Evolutionary conservation across 1,139 yeast genomes (phyloP).

Genomic region (Pichia sp.): DNA sequence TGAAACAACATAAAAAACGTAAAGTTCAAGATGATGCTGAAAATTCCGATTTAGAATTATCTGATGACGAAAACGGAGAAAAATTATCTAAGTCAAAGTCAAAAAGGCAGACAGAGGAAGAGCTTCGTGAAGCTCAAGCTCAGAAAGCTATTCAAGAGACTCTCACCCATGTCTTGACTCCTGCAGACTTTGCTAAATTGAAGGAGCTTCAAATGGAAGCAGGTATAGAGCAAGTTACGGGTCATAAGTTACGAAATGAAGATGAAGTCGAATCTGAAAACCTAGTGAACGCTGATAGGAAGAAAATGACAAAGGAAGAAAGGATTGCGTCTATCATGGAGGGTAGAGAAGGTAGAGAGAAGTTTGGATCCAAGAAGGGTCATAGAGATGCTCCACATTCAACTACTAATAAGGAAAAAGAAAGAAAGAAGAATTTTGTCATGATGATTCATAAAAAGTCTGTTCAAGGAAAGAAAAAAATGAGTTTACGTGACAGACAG

Average conservation of each 20-base stretch:
- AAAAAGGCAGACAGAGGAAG: conserved; percentile 29
- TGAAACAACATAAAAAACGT: conserved; percentile 29
- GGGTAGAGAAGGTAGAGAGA: conserved; percentile 89
- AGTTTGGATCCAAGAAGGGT: conserved; percentile 83
- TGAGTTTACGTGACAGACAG: conserved; percentile 87
- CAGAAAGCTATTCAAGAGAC: conserved; percentile 52
- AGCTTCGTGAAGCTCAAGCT: conserved; percentile 25
- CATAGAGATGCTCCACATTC: conserved; percentile 71
- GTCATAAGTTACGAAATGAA: conserved; percentile 47
- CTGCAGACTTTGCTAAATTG: conserved; percentile 94
- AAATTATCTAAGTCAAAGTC: conserved; percentile 23
- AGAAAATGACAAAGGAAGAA: conserved; percentile 84
- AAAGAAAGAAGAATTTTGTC: conserved; percentile 95
- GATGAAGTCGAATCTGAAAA: conserved; percentile 75
- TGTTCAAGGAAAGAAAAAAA: conserved; percentile 88
- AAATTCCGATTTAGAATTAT: conserved; percentile 38
- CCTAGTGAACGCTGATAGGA: conserved; percentile 77
- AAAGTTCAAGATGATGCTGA: conserved; percentile 28
- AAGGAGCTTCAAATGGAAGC: conserved; percentile 81
- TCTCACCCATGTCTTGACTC: conserved; percentile 77
- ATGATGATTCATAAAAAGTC: conserved; percentile 96
- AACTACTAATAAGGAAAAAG: conserved; percentile 93
- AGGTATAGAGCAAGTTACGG: conserved; percentile 70
- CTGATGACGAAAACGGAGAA: conserved; percentile 34
- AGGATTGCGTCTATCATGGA: conserved; percentile 79